phyloP scores from a whole-genome alignment of 345 rosid species.

The Pseudoturritis turrita region DNA sequence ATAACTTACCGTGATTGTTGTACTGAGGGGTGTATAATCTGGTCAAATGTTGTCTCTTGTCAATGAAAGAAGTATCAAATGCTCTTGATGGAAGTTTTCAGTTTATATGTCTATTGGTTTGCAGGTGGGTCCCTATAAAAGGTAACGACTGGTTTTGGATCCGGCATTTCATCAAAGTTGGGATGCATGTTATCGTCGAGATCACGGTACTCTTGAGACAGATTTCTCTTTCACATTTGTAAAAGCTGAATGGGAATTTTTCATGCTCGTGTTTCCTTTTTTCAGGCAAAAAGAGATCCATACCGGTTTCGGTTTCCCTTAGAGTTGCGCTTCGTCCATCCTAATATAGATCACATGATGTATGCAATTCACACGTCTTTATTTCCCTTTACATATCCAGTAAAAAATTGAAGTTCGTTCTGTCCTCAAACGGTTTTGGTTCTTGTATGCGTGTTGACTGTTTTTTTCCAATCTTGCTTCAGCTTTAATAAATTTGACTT shows the following conservation, averaged over 20 bases:
- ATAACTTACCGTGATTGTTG: neutral
- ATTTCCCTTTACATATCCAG: slow-evolving; percentile 1
- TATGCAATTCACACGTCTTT: slow-evolving; percentile 36
- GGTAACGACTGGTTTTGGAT: slow-evolving; percentile 98
- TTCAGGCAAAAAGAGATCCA: slow-evolving; percentile 93
- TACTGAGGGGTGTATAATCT: neutral
- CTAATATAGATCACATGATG: slow-evolving; percentile 93
- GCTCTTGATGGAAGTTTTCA: neutral
- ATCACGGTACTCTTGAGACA: slow-evolving; percentile 58
- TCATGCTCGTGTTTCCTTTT: slow-evolving; percentile 7
- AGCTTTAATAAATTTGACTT: slow-evolving; percentile 90
- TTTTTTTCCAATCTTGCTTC: slow-evolving; percentile 23
- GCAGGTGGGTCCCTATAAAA: slow-evolving; percentile 94
- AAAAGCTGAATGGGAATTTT: neutral
- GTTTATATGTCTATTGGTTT: slow-evolving; percentile 13
- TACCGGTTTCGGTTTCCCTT: slow-evolving; percentile 87
- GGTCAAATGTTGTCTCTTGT: neutral
- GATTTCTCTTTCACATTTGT: neutral
- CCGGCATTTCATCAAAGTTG: slow-evolving; percentile 93
- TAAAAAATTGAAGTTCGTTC: neutral
- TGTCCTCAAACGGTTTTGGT: slow-evolving; percentile 1
- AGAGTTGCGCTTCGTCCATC: slow-evolving; percentile 86
- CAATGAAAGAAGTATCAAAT: slow-evolving; percentile 1
- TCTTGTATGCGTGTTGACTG: slow-evolving; percentile 1
- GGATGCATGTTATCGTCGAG: slow-evolving; percentile 89